phyloP scores from a whole-genome alignment of 805 yeast genomes.

The Yarrowia alimentaria region DNA sequence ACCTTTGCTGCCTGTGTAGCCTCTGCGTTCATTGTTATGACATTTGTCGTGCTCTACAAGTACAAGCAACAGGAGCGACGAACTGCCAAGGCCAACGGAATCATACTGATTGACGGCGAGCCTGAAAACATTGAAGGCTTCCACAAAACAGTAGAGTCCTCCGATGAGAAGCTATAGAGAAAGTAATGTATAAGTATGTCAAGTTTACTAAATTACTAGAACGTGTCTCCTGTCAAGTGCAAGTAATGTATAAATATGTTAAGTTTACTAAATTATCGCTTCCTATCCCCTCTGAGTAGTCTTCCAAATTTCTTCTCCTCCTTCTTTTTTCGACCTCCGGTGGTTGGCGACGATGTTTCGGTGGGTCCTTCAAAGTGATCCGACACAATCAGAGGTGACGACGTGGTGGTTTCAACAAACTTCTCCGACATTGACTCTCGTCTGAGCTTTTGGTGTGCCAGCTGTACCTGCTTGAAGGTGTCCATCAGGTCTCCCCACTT shows the following conservation, averaged over 20 bases:
- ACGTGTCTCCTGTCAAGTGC: too few relatives aligned
- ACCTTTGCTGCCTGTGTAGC: constrained; percentile 34
- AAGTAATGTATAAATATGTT: constrained; percentile 5
- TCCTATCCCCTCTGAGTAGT: constrained; percentile 18
- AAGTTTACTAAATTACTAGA: too few relatives aligned
- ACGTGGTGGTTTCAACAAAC: constrained; percentile 7
- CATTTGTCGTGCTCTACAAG: constrained; percentile 45
- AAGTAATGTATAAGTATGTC: too few relatives aligned
- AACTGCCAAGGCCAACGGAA: constrained; percentile 50
- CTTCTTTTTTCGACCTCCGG: constrained; percentile 2
- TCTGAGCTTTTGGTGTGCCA: constrained; percentile 18
- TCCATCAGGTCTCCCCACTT: constrained; percentile 48
- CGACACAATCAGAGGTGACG: constrained; percentile 7
- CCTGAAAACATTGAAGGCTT: too few relatives aligned
- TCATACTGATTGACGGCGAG: too few relatives aligned
- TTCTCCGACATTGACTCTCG: constrained; percentile 20
- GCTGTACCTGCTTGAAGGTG: constrained; percentile 51
- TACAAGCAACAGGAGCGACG: constrained; percentile 53
- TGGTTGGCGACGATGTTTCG: constrained; percentile 3
- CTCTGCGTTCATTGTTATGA: constrained; percentile 31
- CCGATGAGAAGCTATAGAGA: too few relatives aligned
- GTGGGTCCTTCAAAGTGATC: constrained; percentile 17
- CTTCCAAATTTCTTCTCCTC: constrained; percentile 20
- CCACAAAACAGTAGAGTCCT: too few relatives aligned
- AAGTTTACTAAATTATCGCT: not conserved